Percentiles rank a stretch among this genome's conserved stretches.
phyloP scores from a whole-genome alignment of 2,329 filamentous ascomycete genomes.

The Coniochaeta prunicola region DNA sequence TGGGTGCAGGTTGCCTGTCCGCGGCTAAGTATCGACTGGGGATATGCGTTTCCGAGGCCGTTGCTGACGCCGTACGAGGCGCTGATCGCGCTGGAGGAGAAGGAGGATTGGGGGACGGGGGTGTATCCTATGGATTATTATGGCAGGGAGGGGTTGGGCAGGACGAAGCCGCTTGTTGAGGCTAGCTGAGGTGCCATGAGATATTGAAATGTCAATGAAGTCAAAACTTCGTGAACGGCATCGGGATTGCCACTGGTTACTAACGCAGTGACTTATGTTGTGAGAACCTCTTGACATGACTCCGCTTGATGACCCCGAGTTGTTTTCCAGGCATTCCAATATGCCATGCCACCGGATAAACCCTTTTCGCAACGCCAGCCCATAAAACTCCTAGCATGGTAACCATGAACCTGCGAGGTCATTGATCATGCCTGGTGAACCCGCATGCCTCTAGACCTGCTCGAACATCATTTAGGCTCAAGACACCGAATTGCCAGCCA shows the following conservation, averaged over 20 bases:
- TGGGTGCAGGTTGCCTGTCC: conserved; percentile 99
- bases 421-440: neutral
- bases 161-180: conserved; percentile 49
- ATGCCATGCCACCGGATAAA: neutral
- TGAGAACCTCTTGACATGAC: neutral
- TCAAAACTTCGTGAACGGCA: neutral
- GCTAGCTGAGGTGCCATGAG: neutral
- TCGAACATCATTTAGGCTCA: neutral
- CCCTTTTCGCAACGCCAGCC: neutral
- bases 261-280: neutral
- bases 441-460: neutral
- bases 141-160: conserved; percentile 79
- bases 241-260: neutral
- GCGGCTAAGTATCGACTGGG: conserved; percentile 97
- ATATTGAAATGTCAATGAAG: neutral
- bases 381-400: neutral
- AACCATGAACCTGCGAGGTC: neutral
- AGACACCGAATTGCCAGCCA: conserved; percentile 35
- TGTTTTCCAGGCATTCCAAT: neutral
- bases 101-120: conserved; percentile 66
- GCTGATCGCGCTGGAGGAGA: conserved; percentile 75
- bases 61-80: conserved; percentile 93
- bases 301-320: neutral
- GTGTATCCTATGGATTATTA: conserved; percentile 99
- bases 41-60: conserved; percentile 86